Percentiles rank a stretch among this genome's conserved stretches.
phyloP scores from a whole-genome alignment of 441 rosid genomes.

The Iberis amara region DNA sequence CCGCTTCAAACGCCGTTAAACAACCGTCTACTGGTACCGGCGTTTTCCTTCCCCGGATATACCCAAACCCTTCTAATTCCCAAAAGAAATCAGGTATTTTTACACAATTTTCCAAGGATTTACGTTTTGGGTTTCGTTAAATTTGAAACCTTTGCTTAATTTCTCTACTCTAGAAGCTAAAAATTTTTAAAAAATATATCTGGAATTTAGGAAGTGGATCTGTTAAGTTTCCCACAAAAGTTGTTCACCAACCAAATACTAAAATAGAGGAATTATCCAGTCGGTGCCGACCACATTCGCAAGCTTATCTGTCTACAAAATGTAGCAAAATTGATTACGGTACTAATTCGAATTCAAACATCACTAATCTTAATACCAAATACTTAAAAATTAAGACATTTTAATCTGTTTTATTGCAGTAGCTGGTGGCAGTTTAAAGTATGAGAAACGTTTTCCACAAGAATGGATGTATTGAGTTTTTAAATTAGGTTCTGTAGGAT shows the following conservation, averaged over 20 bases:
- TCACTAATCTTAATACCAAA: neutral
- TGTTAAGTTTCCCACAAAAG: constrained; percentile 40
- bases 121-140: neutral
- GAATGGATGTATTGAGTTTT: constrained; percentile 60
- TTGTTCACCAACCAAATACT: constrained; percentile 46
- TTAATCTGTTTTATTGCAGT: constrained; percentile 17
- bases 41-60: constrained; percentile 74
- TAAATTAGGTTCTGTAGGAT: neutral
- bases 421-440: constrained; percentile 22
- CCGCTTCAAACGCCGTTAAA: constrained; percentile 39
- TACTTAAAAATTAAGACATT: too few relatives aligned
- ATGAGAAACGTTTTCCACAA: constrained; percentile 43
- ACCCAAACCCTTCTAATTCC: constrained; percentile 37
- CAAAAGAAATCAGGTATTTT: constrained; percentile 48
- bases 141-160: neutral
- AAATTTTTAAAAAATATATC: neutral
- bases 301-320: constrained; percentile 25
- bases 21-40: constrained; percentile 65
- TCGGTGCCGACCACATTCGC: constrained; percentile 32
- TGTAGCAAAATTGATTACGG: constrained; percentile 32
- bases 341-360: constrained; percentile 12
- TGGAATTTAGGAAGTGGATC: constrained; percentile 37
- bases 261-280: constrained; percentile 31
- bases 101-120: neutral
- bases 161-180: neutral